These are phyloP conservation scores for Gossypium herbaceum DNA, from an alignment of 345 rosid genomes.

Conservation along the genomic window DNA sequence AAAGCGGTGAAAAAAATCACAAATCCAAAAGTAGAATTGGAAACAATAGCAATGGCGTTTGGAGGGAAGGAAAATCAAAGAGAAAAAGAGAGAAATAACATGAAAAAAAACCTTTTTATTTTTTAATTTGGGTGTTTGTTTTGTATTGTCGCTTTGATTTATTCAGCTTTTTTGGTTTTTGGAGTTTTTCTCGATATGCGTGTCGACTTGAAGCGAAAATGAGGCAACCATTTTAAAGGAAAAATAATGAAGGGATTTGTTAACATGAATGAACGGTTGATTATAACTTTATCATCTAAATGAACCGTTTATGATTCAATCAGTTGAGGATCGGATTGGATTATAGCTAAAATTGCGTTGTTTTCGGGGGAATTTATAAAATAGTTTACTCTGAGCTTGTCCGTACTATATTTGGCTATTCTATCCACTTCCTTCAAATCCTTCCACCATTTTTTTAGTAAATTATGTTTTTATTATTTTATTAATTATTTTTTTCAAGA, in stretches of 20 bases:
- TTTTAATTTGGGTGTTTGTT: neutral
- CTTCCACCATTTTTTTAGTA: neutral
- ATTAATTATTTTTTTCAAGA: no score
- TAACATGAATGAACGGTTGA: neutral
- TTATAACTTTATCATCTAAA: neutral
- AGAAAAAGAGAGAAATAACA: neutral
- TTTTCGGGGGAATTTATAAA: neutral
- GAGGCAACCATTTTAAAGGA: conserved; percentile 9
- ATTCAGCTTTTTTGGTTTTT: neutral
- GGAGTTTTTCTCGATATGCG: conserved; percentile 15
- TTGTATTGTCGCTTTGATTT: neutral
- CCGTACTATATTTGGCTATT: neutral
- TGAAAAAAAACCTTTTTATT: conserved; percentile 15
- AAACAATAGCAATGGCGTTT: conserved; percentile 17
- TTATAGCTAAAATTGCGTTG: neutral
- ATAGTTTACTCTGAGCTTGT: neutral
- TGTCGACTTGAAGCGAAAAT: conserved; percentile 6
- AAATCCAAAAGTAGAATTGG: neutral
- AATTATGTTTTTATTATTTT: no score
- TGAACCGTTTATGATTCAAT: neutral
- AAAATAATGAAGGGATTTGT: neutral
- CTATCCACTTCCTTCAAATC: neutral
- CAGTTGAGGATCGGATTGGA: neutral
- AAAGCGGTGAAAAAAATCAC: neutral
- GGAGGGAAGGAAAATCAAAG: conserved; percentile 33